phyloP scores from a whole-genome alignment of 164 flowering plant genomes.

The Piper betle region DNA sequence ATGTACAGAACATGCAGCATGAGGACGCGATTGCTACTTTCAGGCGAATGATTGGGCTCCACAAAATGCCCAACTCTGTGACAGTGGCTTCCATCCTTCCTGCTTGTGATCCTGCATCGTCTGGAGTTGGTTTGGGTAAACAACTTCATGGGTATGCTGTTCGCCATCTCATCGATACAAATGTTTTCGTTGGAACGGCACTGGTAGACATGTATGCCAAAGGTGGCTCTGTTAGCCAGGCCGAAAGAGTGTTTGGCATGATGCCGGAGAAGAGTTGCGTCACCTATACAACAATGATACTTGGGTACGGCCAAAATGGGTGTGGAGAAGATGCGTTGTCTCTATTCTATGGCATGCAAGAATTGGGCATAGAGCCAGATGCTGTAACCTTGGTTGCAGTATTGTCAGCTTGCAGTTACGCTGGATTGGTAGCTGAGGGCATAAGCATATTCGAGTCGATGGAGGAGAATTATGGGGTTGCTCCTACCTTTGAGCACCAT shows the following conservation, averaged over 20 bases:
- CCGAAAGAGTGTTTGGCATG: constrained; percentile 37
- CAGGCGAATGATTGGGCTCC: constrained; percentile 41
- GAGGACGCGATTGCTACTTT: constrained; percentile 42
- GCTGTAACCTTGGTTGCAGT: constrained; percentile 65
- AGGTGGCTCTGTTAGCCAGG: constrained; percentile 43
- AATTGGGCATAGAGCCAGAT: constrained; percentile 48
- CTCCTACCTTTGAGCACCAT: constrained; percentile 56
- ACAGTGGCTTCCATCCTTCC: constrained; percentile 77
- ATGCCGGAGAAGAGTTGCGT: constrained; percentile 49
- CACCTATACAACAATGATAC: constrained; percentile 75
- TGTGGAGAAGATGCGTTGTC: constrained; percentile 56
- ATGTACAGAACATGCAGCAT: constrained; percentile 46
- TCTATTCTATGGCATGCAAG: constrained; percentile 42
- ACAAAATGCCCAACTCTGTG: constrained; percentile 49
- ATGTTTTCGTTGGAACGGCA: constrained; percentile 68
- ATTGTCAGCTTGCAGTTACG: constrained; percentile 71
- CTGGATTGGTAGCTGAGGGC: constrained; percentile 76
- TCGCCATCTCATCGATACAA: constrained; percentile 43
- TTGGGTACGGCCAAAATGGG: constrained; percentile 85
- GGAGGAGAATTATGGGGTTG: constrained; percentile 34
- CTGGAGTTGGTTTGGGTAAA: constrained; percentile 45
- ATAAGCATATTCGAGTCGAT: constrained; percentile 55
- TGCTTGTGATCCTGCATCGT: constrained; percentile 35
- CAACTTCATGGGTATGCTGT: constrained; percentile 65
- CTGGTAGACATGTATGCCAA: constrained; percentile 84